These are phyloP conservation scores for Blastomyces emzantsi DNA, from an alignment of 2,329 filamentous ascomycete genomes.

Conservation along the genomic window DNA sequence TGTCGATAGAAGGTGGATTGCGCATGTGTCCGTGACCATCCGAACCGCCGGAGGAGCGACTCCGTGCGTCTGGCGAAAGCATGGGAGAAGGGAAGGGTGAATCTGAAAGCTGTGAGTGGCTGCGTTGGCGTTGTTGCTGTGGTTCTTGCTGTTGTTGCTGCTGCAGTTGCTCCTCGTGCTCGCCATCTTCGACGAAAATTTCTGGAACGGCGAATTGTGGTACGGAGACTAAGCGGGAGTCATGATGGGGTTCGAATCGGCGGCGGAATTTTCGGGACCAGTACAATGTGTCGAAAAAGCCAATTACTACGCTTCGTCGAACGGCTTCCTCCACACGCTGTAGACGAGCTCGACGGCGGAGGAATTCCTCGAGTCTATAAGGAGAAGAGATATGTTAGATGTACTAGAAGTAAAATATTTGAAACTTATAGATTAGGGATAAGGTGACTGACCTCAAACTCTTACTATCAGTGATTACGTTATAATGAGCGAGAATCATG, in stretches of 20 bases:
- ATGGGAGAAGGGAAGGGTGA: constrained; percentile 24
- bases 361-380: constrained; percentile 76
- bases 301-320: constrained; percentile 76
- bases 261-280: constrained; percentile 77
- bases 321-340: constrained; percentile 95
- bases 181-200: constrained; percentile 78
- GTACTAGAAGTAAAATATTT: constrained; percentile 14
- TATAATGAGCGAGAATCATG: constrained; percentile 96
- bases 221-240: constrained; percentile 65
- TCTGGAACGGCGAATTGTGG: constrained; percentile 79
- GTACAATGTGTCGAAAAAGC: constrained; percentile 91
- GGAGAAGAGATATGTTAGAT: constrained; percentile 14
- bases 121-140: constrained; percentile 1
- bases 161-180: constrained; percentile 27
- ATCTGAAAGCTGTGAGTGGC: constrained; percentile 4
- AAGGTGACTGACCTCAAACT: constrained; percentile 60
- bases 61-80: constrained; percentile 26
- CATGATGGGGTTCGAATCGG: constrained; percentile 61
- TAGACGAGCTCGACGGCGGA: constrained; percentile 78
- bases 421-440: neutral
- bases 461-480: constrained; percentile 96
- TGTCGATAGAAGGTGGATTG: constrained; percentile 44
- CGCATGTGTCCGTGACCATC: constrained; percentile 40
- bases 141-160: neutral
- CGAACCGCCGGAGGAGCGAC: constrained; percentile 24